A percentile compares a stretch with the other conserved stretches of the same genome.
Evolutionary conservation across 805 yeast genomes (phyloP).

Genomic region (Lachancea waltii): DNA sequence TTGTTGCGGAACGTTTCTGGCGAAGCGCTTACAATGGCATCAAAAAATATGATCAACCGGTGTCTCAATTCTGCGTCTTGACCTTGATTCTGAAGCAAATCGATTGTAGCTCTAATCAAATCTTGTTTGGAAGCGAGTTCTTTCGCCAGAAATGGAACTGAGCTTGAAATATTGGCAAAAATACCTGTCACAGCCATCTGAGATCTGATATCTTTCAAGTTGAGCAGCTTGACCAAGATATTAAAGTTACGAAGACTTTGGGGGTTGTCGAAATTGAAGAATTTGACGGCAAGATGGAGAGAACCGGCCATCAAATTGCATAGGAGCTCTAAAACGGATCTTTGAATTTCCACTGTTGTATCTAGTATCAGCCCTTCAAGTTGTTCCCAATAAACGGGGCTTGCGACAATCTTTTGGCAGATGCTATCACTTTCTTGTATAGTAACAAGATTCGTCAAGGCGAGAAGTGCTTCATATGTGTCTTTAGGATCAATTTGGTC

Average conservation of each 20-base stretch:
- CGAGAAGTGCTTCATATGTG: constrained; percentile 50
- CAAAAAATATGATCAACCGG: constrained; percentile 31
- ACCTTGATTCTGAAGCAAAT: constrained; percentile 25
- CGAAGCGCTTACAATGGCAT: constrained; percentile 16
- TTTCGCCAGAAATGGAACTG: constrained; percentile 33
- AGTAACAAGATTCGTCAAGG: constrained; percentile 63
- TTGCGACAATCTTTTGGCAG: constrained; percentile 26
- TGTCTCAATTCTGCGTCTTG: constrained; percentile 29
- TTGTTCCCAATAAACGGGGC: constrained; percentile 39
- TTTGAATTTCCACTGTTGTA: constrained; percentile 44
- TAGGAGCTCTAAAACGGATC: constrained; percentile 56
- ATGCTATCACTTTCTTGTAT: constrained; percentile 35
- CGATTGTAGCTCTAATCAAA: constrained; percentile 22
- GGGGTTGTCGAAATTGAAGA: constrained; percentile 47
- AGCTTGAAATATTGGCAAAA: constrained; percentile 31
- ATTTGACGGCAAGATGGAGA: constrained; percentile 39
- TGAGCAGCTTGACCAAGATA: constrained; percentile 36
- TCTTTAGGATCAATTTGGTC: constrained; percentile 24
- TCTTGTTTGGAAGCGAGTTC: constrained; percentile 24
- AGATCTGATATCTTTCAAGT: constrained; percentile 35
- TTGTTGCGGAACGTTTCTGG: not conserved
- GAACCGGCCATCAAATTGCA: constrained; percentile 49
- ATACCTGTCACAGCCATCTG: constrained; percentile 39
- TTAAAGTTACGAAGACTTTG: constrained; percentile 37
- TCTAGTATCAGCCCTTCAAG: constrained; percentile 41